These are phyloP conservation scores for Phytophthora foliorum DNA, from an alignment of 352 stramenopile species.

Conservation along the genomic window DNA sequence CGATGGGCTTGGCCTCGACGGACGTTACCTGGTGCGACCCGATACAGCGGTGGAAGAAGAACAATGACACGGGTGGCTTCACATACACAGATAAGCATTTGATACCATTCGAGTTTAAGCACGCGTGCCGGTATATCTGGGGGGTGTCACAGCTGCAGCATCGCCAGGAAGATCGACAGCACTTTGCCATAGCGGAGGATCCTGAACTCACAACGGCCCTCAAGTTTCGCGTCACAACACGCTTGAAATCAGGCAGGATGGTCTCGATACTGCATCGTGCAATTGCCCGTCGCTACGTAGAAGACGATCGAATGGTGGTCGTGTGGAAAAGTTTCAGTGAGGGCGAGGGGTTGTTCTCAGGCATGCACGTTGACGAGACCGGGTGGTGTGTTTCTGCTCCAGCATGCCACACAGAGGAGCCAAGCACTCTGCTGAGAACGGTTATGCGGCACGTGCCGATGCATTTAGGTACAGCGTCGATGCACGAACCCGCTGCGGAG, in stretches of 20 bases:
- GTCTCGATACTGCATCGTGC: conserved; percentile 17
- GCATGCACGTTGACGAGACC: conserved; percentile 31
- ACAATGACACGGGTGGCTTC: conserved; percentile 5
- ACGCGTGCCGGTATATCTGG: conserved; percentile 2
- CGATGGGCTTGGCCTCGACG: neutral
- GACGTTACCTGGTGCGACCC: neutral
- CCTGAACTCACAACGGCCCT: conserved; percentile 18
- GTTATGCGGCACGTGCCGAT: conserved; percentile 30
- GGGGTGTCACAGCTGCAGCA: conserved; percentile 7
- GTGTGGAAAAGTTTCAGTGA: conserved; percentile 27
- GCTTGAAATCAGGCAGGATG: conserved; percentile 20
- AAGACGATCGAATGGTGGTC: conserved; percentile 9
- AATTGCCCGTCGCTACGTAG: conserved; percentile 14
- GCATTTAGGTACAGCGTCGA: conserved; percentile 20
- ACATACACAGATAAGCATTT: conserved; percentile 4
- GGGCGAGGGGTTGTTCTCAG: conserved; percentile 24
- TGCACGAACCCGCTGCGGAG: neutral
- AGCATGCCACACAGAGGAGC: neutral
- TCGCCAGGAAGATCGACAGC: conserved; percentile 28
- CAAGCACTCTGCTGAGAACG: conserved; percentile 14
- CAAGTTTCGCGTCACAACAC: conserved; percentile 23
- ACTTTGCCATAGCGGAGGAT: conserved; percentile 10
- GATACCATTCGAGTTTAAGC: conserved; percentile 6
- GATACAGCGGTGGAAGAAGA: neutral
- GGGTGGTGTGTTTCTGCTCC: conserved; percentile 22